phyloP scores from a whole-genome alignment of 1,139 yeast genomes.

The Lipomyces yarrowii region DNA sequence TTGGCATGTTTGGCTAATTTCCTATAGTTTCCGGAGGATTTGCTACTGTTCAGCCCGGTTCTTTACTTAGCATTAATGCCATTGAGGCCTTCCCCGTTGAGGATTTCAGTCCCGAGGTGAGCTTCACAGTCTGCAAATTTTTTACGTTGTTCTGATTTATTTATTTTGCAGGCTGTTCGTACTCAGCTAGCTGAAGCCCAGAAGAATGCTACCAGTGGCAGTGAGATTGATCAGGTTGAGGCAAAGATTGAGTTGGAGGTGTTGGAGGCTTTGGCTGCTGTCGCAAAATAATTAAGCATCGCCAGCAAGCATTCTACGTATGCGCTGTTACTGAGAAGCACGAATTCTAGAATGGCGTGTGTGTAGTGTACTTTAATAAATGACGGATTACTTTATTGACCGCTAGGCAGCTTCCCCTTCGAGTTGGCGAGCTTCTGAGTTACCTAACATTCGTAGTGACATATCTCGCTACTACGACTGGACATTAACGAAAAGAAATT shows the following conservation, averaged over 20 bases:
- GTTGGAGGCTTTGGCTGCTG: conserved; percentile 87
- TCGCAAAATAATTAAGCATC: conserved; percentile 55
- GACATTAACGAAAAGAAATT: neutral
- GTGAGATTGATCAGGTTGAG: conserved; percentile 85
- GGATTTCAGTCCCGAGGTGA: conserved; percentile 70
- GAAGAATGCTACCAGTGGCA: conserved; percentile 79
- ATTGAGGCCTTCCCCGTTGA: conserved; percentile 95
- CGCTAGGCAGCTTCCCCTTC: neutral
- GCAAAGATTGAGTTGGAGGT: conserved; percentile 96
- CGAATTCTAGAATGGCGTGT: neutral
- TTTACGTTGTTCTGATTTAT: neutral
- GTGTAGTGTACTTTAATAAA: neutral
- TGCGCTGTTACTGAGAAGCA: neutral
- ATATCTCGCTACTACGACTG: neutral
- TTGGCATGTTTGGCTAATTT: neutral
- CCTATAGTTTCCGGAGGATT: conserved; percentile 86
- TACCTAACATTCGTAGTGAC: neutral
- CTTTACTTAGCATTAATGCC: conserved; percentile 86
- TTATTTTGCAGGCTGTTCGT: conserved; percentile 56
- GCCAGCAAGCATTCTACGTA: neutral
- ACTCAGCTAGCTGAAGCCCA: conserved; percentile 89
- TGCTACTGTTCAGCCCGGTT: conserved; percentile 95
- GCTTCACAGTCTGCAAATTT: conserved; percentile 13
- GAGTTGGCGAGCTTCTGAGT: neutral
- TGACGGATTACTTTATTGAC: neutral